Evolutionary conservation across 1,284 basidiomycete species (phyloP).

Genomic region (Apiotrichum montevideense): DNA sequence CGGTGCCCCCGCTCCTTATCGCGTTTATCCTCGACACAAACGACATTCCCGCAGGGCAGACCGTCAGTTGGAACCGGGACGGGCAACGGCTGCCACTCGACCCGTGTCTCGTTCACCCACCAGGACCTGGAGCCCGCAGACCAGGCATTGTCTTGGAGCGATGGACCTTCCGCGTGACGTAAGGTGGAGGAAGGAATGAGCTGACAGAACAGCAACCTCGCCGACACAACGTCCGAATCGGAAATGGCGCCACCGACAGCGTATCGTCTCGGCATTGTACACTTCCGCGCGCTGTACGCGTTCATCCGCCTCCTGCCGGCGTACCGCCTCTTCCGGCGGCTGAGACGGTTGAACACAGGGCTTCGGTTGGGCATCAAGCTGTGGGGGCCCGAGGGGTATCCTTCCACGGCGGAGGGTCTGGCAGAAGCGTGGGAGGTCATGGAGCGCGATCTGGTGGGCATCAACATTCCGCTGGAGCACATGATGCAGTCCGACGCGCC

Average conservation of each 20-base stretch:
- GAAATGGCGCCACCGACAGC: slow-evolving; percentile 34
- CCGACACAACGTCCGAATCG: slow-evolving; percentile 9
- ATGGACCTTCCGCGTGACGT: slow-evolving; percentile 42
- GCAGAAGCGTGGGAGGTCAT: slow-evolving; percentile 42
- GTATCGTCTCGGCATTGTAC: slow-evolving; percentile 41
- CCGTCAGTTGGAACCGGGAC: slow-evolving; percentile 35
- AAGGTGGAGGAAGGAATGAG: slow-evolving; percentile 5
- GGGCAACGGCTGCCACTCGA: slow-evolving; percentile 29
- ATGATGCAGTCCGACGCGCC: slow-evolving; percentile 13
- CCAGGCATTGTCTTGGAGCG: slow-evolving; percentile 42
- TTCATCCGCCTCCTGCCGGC: slow-evolving; percentile 40
- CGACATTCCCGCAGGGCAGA: slow-evolving; percentile 38
- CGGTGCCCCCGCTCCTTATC: slow-evolving; percentile 42
- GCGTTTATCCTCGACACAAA: slow-evolving; percentile 45
- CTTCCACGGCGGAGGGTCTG: slow-evolving; percentile 25
- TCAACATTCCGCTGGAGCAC: slow-evolving; percentile 31
- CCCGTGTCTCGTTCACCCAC: slow-evolving; percentile 10
- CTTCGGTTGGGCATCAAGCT: slow-evolving; percentile 44
- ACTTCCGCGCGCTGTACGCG: slow-evolving; percentile 41
- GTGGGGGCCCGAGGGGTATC: slow-evolving; percentile 40
- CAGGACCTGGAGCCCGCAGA: slow-evolving; percentile 16
- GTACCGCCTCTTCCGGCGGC: slow-evolving; percentile 35
- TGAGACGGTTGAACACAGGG: slow-evolving; percentile 37
- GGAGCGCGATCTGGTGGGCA: slow-evolving; percentile 38
- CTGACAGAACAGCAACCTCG: background rate